Percentiles rank a stretch among this genome's conserved stretches.
Conservation (phyloP, 2,329 filamentous ascomycete species). For the Colletotrichum sp. region DNA sequence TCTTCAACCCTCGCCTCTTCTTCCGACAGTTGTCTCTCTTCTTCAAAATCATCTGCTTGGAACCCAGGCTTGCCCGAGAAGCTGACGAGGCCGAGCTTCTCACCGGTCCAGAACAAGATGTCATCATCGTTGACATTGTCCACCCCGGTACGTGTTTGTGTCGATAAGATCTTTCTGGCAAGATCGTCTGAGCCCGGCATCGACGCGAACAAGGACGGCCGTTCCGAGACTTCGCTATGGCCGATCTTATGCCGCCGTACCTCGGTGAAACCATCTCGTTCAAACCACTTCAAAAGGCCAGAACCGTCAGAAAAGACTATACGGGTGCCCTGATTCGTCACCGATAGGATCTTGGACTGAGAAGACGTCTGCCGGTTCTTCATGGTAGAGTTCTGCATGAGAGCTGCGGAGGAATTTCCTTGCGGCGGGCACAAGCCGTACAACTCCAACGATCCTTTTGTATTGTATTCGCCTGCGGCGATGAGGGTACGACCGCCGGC, state of each 20-base stretch:
- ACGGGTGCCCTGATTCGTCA: constrained; percentile 80
- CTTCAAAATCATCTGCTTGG: constrained; percentile 55
- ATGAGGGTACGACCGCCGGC: constrained; percentile 70
- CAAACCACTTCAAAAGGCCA: constrained; percentile 88
- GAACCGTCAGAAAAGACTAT: constrained; percentile 85
- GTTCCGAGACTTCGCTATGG: constrained; percentile 52
- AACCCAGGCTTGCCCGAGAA: constrained; percentile 62
- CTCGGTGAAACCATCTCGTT: constrained; percentile 77
- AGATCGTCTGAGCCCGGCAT: constrained; percentile 70
- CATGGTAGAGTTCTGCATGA: constrained; percentile 52
- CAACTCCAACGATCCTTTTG: constrained; percentile 88
- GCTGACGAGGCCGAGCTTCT: constrained; percentile 75
- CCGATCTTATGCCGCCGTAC: constrained; percentile 60
- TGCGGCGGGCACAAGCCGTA: constrained; percentile 62
- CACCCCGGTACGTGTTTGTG: constrained; percentile 38
- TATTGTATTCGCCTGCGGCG: constrained; percentile 89
- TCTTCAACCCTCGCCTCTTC: constrained; percentile 55
- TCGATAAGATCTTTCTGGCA: constrained; percentile 79
- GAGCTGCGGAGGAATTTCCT: constrained; percentile 18
- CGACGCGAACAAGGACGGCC: constrained; percentile 54
- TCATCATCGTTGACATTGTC: constrained; percentile 62
- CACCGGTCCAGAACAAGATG: constrained; percentile 86
- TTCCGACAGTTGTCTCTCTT: constrained; percentile 43
- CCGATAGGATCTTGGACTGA: constrained; percentile 79
- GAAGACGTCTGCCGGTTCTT: constrained; percentile 87